Evolutionary conservation across 2,329 filamentous ascomycete species (phyloP).

Genomic region (Aspergillus vadensis): DNA sequence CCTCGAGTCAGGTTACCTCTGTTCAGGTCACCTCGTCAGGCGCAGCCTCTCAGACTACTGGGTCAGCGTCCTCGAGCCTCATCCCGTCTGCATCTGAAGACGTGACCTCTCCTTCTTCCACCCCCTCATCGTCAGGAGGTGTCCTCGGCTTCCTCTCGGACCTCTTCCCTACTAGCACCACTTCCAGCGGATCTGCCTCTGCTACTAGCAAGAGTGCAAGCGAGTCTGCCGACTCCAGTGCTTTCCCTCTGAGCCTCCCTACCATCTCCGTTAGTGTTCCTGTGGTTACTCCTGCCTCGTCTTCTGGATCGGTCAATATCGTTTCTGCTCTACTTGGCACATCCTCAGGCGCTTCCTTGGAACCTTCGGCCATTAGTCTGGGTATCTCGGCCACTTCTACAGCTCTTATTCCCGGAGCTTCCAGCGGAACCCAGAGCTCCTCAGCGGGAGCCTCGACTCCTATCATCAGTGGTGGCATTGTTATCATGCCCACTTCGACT

Average conservation of each 20-base stretch:
- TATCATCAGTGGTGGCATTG: not conserved
- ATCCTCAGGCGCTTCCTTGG: not conserved
- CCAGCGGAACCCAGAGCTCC: not conserved
- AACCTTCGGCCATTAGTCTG: not conserved
- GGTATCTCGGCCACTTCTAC: conserved; percentile 1
- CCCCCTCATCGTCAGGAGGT: conserved; percentile 4
- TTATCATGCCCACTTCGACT: conserved; percentile 1
- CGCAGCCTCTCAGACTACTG: not conserved
- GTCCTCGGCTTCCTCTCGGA: not conserved
- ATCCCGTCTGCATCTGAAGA: not conserved
- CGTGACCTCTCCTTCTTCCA: conserved; percentile 1
- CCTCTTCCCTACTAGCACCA: not conserved
- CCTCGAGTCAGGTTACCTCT: not conserved
- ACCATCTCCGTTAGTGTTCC: conserved; percentile 34
- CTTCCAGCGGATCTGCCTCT: not conserved
- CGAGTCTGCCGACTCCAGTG: not conserved
- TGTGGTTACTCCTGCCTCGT: conserved; percentile 17
- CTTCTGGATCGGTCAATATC: conserved; percentile 2
- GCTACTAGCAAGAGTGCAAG: conserved; percentile 1
- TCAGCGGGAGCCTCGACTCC: conserved; percentile 2
- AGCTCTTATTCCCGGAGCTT: conserved; percentile 1
- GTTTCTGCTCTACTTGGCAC: conserved; percentile 9
- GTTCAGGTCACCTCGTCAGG: not conserved
- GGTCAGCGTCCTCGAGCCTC: conserved; percentile 1
- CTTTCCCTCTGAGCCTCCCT: conserved; percentile 12